Conservation (phyloP, 2,329 filamentous ascomycete genomes). For the Cladosporium sp. region DNA sequence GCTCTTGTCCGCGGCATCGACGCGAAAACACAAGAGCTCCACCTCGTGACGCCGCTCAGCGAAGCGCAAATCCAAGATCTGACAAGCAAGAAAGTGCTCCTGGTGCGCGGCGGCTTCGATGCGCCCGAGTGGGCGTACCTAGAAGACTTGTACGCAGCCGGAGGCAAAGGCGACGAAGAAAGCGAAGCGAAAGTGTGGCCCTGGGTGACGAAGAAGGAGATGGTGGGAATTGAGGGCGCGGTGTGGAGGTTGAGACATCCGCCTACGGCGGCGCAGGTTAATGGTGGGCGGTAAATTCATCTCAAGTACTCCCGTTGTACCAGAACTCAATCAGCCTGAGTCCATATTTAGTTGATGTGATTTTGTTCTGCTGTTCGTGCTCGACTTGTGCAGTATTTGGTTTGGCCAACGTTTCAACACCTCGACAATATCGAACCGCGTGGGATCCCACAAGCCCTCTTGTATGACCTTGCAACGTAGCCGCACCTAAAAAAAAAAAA, state of each 20-base stretch:
- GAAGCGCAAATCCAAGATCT: slow-evolving; percentile 30
- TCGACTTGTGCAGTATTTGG: too few relatives aligned
- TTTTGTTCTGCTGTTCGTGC: too few relatives aligned
- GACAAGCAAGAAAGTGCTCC: slow-evolving; percentile 49
- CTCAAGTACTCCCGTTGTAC: too few relatives aligned
- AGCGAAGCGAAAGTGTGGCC: slow-evolving; percentile 25
- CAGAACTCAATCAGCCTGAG: too few relatives aligned
- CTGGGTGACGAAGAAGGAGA: slow-evolving; percentile 32
- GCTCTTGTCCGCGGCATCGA: slow-evolving; percentile 73
- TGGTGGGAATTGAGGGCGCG: slow-evolving; percentile 34
- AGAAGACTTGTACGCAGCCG: slow-evolving; percentile 55
- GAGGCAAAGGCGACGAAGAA: slow-evolving; percentile 13
- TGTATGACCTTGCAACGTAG: too few relatives aligned
- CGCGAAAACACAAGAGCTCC: slow-evolving; percentile 52
- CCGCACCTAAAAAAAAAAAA: too few relatives aligned
- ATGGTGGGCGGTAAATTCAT: neutral
- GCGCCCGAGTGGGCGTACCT: slow-evolving; percentile 69
- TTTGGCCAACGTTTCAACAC: too few relatives aligned
- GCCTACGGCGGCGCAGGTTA: slow-evolving; percentile 26
- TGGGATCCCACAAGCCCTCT: too few relatives aligned
- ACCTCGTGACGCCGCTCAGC: slow-evolving; percentile 64
- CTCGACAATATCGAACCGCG: too few relatives aligned
- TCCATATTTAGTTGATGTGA: too few relatives aligned
- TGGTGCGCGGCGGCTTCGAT: slow-evolving; percentile 69
- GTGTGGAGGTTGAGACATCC: slow-evolving; percentile 37